phyloP scores from a whole-genome alignment of 1,284 basidiomycete genomes.

The Irpex sp. region DNA sequence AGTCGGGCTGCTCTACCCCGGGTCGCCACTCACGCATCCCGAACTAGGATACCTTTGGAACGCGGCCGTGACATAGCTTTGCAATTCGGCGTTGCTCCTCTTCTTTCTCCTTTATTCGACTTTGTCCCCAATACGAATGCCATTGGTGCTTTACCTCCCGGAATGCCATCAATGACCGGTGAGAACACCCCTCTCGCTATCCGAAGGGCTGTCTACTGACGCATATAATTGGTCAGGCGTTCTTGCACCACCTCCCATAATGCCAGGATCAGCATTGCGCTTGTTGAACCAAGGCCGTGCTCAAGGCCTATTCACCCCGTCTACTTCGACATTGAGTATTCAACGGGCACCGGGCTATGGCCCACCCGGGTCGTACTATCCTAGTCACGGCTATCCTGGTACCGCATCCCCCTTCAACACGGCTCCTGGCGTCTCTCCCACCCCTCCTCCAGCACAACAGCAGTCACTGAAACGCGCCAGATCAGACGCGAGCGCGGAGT shows the following conservation, averaged over 20 bases:
- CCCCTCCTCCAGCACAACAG: slow-evolving; percentile 47
- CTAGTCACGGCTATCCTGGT: slow-evolving; percentile 33
- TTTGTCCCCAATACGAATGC: slow-evolving; percentile 78
- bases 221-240: slow-evolving; percentile 33
- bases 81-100: slow-evolving; percentile 85
- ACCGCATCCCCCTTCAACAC: slow-evolving; percentile 37
- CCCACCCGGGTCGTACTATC: slow-evolving; percentile 28
- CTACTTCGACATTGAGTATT: slow-evolving; percentile 51
- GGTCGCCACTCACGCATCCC: slow-evolving; percentile 10
- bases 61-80: slow-evolving; percentile 85
- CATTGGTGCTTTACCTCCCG: slow-evolving; percentile 51
- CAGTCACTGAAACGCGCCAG: slow-evolving; percentile 42
- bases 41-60: slow-evolving; percentile 84
- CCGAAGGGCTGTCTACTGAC: not conserved
- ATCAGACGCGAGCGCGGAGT: slow-evolving; percentile 39
- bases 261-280: slow-evolving; percentile 76
- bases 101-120: slow-evolving; percentile 88
- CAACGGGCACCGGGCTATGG: slow-evolving; percentile 32
- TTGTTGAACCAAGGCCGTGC: slow-evolving; percentile 81
- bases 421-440: slow-evolving; percentile 39
- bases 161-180: slow-evolving; percentile 33
- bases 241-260: slow-evolving; percentile 72
- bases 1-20: slow-evolving; percentile 19
- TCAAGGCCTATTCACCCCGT: slow-evolving; percentile 80
- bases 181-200: not conserved